Evolutionary conservation across 164 flowering plant species (phyloP), one percentile per base, ranked within the genome.

Genomic region (Nelumbo lutea): DNA sequence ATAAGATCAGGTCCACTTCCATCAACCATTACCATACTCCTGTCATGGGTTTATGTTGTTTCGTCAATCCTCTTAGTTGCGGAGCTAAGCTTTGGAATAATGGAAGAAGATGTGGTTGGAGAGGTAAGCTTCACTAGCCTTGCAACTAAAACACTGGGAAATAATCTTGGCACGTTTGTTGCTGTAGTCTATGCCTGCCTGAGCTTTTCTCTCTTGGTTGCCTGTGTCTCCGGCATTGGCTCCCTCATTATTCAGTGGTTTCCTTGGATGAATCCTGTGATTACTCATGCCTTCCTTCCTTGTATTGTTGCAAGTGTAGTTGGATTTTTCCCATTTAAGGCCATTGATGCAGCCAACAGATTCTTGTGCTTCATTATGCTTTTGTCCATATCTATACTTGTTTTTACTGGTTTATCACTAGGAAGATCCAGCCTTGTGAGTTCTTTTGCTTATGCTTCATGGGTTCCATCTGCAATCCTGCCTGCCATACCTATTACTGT

Each of bases 41-140:
- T 82, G 46, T 86, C 85, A 10, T 88, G 89, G 89, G 79, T 86
- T 43, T 88, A 85, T 79, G 89, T 85, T 9, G 69, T 86, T 52
- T 85, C 88, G 61, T 86, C 90, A 1, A 86, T 88, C 50, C 68
- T 88, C 40, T 85, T 88, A 52, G 90, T 88, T 50, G 93, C 93
- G 0, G 93, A 88, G 82, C 88, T 88, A 56, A 83, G 81, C 65
- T 88, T 83, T 74, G 90, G 85, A 4, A 79, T 80, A n/a, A 88
- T 88, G 93, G 84, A 83, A 67, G 83, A 85, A 78, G 87, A 83
- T 68, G 79, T 70, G 42, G 81, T 81, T 48, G 75, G 58, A 15
- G 90, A 88, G 76, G 93, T 88, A 58, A 88, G 93, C 76, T 88
- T 86, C 72, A 88, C 90, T 46, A 76, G 82, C 55, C 81, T 86